A percentile compares a stretch with the other conserved stretches of the same genome.
Conservation (phyloP, 73 alveolate genomes). For the Paramecium sonneborni region DNA sequence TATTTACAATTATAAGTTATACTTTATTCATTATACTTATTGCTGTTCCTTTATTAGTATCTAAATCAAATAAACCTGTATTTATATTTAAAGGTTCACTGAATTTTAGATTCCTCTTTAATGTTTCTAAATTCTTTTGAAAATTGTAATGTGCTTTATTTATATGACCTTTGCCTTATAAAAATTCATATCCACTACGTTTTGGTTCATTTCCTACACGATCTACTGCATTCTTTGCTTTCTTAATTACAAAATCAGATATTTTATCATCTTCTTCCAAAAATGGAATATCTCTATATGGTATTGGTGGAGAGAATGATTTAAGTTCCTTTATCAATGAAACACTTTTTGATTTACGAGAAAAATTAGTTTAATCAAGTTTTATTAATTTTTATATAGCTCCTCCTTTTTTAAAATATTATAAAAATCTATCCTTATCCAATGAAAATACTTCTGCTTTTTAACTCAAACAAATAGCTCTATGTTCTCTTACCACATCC, state of each 20-base stretch:
- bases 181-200: background rate
- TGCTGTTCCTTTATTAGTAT: constrained; percentile 28
- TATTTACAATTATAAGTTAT: background rate
- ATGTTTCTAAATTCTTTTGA: background rate
- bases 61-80: constrained; percentile 37
- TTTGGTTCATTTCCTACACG: background rate
- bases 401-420: background rate
- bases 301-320: background rate
- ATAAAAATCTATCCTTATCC: constrained; percentile 41
- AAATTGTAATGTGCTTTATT: constrained; percentile 46
- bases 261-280: constrained; percentile 7
- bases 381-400: constrained; percentile 11
- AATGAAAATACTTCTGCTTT: background rate
- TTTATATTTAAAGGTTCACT: constrained; percentile 9
- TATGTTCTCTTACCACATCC: background rate
- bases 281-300: constrained; percentile 10
- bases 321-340: background rate
- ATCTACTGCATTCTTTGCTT: constrained; percentile 26
- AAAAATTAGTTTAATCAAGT: background rate
- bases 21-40: constrained; percentile 54
- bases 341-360: background rate
- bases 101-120: background rate
- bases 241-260: constrained; percentile 10
- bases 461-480: background rate
- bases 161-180: constrained; percentile 36